Base-by-base conservation (phyloP, 768 basidiomycete genomes). In the Mycena crocata region DNA sequence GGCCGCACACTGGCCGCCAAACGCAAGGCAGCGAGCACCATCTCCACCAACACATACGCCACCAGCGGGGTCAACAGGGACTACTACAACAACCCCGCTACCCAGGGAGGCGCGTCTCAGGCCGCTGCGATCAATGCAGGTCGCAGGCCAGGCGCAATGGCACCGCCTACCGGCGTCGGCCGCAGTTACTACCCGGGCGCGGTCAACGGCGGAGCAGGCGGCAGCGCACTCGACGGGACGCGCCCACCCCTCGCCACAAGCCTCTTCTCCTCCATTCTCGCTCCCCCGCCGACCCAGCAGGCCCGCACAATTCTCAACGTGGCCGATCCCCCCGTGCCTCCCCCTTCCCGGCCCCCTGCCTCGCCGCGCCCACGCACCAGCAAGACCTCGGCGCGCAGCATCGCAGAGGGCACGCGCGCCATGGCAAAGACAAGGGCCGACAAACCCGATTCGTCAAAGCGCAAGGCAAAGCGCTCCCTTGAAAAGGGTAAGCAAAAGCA, bases 261-360 rank as follows among this genome's bases (percentile, higher is more conserved):
- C 74, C 82, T 94, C 60, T 94, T 90, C 73, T 80, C 89, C 17
- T 90, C 92, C 67, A 88, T 94, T 58, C 85, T 94, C 64, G 90
- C 91, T 32, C 90, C 89, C 31, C 91, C 92, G n/a, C 87, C 91
- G 15, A 78, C 86, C 30, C 92, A 92, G 78, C 90, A 89, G 68
- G 91, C 91, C 52, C 84, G 92, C 54, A 94, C 93, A n/a, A 88
- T 93, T 62, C 89, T 90, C 71, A 93, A 93, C 74, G 87, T 88
- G 14, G 79, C 78, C 52, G 91, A 91, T 73, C 91, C 91, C 32
- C 92, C 90, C 21, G 77, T 90, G 14, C 80, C 87, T 35, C 83
- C 89, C 32, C 83, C 89, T 40, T 73, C 79, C 57, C 83, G 76
- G 75, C 86, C 79, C 71, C 58, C 81, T 70, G 77, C 82, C 52